A percentile compares a stretch with the other conserved stretches of the same genome.
Conservation (phyloP, 306 rosid species). For the Sechiopsis laciniata region DNA sequence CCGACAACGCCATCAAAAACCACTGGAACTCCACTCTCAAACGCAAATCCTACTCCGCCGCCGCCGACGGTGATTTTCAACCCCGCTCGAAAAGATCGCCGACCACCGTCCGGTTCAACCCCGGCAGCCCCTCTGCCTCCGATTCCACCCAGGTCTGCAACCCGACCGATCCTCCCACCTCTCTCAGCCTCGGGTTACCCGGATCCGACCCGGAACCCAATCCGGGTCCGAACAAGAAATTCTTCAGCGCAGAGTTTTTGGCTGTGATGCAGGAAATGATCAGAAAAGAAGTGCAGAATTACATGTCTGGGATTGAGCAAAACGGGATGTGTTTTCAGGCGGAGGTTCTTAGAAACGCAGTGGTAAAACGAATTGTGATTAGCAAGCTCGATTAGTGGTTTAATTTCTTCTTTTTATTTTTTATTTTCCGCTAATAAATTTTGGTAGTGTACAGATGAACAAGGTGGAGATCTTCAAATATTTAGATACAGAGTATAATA, state of each 20-base stretch:
- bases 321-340: conserved; percentile 49
- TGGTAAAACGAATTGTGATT: conserved; percentile 51
- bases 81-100: conserved; percentile 31
- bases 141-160: conserved; percentile 26
- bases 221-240: conserved; percentile 21
- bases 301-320: conserved; percentile 67
- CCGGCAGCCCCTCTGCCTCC: conserved; percentile 54
- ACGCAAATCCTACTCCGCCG: conserved; percentile 45
- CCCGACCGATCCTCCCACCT: conserved; percentile 54
- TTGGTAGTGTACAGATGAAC: conserved; percentile 21
- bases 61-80: not conserved
- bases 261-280: conserved; percentile 75
- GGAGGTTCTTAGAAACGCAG: conserved; percentile 50
- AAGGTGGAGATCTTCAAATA: conserved; percentile 2
- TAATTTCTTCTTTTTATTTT: not conserved
- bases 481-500: not conserved
- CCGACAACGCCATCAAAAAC: conserved; percentile 81
- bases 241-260: conserved; percentile 53
- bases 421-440: conserved; percentile 10
- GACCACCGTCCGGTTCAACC: too few relatives aligned
- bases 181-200: conserved; percentile 56
- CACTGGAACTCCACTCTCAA: conserved; percentile 92
- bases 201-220: conserved; percentile 38
- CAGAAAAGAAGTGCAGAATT: conserved; percentile 60
- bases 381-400: conserved; percentile 42